Base-by-base conservation (phyloP, 345 rosid species). In the Reutealis trisperma region DNA sequence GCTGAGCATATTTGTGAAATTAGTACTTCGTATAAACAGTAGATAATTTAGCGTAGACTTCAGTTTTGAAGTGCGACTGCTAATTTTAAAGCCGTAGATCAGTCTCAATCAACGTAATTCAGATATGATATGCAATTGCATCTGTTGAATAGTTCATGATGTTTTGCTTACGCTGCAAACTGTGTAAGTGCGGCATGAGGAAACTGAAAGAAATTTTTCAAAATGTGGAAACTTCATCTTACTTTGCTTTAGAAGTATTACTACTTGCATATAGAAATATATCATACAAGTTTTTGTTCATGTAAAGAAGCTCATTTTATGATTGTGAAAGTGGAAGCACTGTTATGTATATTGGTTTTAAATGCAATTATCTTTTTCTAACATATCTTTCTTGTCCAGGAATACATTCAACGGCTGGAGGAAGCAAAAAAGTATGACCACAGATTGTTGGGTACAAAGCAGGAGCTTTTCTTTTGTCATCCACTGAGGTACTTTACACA, bases 381-480 rank as follows among this genome's bases (percentile, higher is more conserved):
- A 24, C 42, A 13, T 24, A 62, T 61, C 15, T 65, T 75, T 75
- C 59, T 75, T 80, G 15, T 79, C 37, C 86, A 94, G 99, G 92
- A 96, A 80, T 89, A 96, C 84, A 82, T 91, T 73, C 86, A 80
- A 44, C 80, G 80, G 60, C 81, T 93, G 1, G 96, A 91, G 89
- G 98, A 94, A 78, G 98, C 98, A 12, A 92, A 92, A 88, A 91
- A 92, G 73, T 92, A 96, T 78, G 99, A 96, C 75, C 99, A 94
- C 78, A 90, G 97, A 79, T 77, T 87, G 74, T 80, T 94, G 88
- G 99, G 99, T 45, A 83, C 82, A 71, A 94, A 94, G 82, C 98
- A 96, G 85, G 98, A 94, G 77, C 91, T 96, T 62, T 96, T 96
- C 89, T 94, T 94, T 80, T 87, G 91, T 80, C 94, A 96, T 81